Evolutionary conservation across 1,284 basidiomycete genomes (phyloP).

Genomic region (Rhodofomes roseus): DNA sequence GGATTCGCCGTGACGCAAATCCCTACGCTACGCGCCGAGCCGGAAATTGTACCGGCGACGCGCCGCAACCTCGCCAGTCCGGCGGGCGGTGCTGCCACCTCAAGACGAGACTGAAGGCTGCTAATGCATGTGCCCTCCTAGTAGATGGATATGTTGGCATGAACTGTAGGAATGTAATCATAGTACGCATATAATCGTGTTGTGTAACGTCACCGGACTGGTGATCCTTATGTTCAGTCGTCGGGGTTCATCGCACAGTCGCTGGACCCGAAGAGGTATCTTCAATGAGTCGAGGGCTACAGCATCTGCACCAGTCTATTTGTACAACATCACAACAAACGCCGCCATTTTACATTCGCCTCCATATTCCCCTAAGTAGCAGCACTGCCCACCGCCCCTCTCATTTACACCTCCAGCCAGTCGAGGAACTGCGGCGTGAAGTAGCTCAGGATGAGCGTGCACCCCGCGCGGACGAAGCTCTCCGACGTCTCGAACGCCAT

Average conservation of each 20-base stretch:
- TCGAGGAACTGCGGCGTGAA: slow-evolving; percentile 96
- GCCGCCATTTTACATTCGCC: not conserved
- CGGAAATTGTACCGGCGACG: not conserved
- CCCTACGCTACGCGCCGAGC: slow-evolving; percentile 16
- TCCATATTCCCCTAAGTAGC: no score
- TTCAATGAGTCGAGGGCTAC: not conserved
- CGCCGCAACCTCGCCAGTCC: not conserved
- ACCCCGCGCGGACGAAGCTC: slow-evolving; percentile 88
- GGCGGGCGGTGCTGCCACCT: not conserved
- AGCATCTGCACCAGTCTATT: not conserved
- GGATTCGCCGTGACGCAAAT: slow-evolving; percentile 36
- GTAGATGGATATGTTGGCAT: not conserved
- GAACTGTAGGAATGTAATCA: not conserved
- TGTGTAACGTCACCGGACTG: no score
- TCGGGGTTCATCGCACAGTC: not conserved
- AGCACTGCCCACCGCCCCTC: no score
- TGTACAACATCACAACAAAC: not conserved
- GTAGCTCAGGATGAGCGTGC: slow-evolving; percentile 88
- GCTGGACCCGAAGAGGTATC: not conserved
- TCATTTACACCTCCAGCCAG: slow-evolving; percentile 44
- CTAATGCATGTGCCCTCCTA: not conserved
- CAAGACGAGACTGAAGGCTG: not conserved
- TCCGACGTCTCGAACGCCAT: slow-evolving; percentile 96
- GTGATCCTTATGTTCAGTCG: no score
- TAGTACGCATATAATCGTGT: not conserved